A percentile compares a stretch with the other conserved stretches of the same genome.
These are phyloP conservation scores for Neohortaea acidophila DNA, from an alignment of 495 filamentous ascomycete genomes.

Conservation along the genomic window DNA sequence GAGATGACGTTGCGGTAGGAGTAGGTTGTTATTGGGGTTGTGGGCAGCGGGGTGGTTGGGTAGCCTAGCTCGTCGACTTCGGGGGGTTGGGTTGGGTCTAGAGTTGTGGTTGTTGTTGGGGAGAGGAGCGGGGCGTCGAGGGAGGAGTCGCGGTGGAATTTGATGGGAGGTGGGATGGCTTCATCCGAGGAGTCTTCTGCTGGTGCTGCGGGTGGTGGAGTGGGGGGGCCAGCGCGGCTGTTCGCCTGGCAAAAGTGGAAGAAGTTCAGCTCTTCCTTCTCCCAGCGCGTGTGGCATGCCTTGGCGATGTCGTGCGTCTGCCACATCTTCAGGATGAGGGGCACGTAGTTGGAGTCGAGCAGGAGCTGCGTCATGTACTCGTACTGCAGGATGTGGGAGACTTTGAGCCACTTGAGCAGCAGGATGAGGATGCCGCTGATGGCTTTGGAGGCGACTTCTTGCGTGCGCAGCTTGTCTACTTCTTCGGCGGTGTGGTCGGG, in stretches of 20 bases:
- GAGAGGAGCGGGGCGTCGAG: slow-evolving; percentile 6
- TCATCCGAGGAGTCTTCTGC: slow-evolving; percentile 40
- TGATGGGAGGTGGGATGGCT: slow-evolving; percentile 64
- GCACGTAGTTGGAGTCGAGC: slow-evolving; percentile 85
- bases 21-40: slow-evolving; percentile 74
- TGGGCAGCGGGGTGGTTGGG: slow-evolving; percentile 41
- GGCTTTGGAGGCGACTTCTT: slow-evolving; percentile 82
- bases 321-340: slow-evolving; percentile 79
- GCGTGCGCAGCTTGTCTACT: slow-evolving; percentile 57
- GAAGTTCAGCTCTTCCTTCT: slow-evolving; percentile 74
- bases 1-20: slow-evolving; percentile 90
- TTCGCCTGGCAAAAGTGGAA: slow-evolving; percentile 55
- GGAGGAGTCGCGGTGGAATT: slow-evolving; percentile 30
- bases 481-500: slow-evolving; percentile 41
- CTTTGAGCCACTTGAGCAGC: slow-evolving; percentile 89
- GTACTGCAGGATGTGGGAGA: slow-evolving; percentile 87
- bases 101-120: slow-evolving; percentile 2
- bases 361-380: slow-evolving; percentile 90
- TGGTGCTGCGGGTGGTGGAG: slow-evolving; percentile 6
- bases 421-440: slow-evolving; percentile 73
- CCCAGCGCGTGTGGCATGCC: slow-evolving; percentile 68
- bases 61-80: slow-evolving; percentile 84
- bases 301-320: slow-evolving; percentile 83
- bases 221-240: slow-evolving; percentile 1
- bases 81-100: slow-evolving; percentile 33